phyloP scores from a whole-genome alignment of 805 yeast genomes.

The Wickerhamomyces mucosus region DNA sequence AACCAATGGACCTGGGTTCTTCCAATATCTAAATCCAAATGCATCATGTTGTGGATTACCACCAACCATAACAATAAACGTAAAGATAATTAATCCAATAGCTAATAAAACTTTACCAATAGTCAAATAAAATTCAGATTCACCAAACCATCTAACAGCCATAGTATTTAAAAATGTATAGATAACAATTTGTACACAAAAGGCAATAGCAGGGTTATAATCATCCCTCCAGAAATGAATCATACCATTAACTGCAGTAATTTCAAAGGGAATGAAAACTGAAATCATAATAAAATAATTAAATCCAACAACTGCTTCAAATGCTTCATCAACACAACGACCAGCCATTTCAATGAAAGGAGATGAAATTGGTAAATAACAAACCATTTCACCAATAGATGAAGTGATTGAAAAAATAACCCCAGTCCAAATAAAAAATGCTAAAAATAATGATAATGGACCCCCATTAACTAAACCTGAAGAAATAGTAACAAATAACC shows the following conservation, averaged over 20 bases:
- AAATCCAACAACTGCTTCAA: conserved; percentile 64
- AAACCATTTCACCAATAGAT: conserved; percentile 56
- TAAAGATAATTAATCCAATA: conserved; percentile 59
- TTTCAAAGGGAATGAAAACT: conserved; percentile 52
- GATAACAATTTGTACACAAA: conserved; percentile 55
- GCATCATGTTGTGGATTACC: conserved; percentile 69
- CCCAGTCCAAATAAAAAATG: conserved; percentile 55
- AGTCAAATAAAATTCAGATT: conserved; percentile 69
- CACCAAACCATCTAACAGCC: conserved; percentile 72
- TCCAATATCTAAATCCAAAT: conserved; percentile 51
- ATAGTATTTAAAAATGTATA: conserved; percentile 56
- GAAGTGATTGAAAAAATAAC: conserved; percentile 55
- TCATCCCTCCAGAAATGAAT: conserved; percentile 71
- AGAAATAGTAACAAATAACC: conserved; percentile 54
- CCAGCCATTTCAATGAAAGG: conserved; percentile 57
- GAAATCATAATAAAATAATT: conserved; percentile 48
- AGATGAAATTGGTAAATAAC: conserved; percentile 51
- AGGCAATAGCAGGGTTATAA: conserved; percentile 60
- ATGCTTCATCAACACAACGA: conserved; percentile 54
- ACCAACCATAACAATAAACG: conserved; percentile 76
- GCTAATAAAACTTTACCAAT: conserved; percentile 65
- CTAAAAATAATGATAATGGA: conserved; percentile 41
- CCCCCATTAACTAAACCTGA: conserved; percentile 47
- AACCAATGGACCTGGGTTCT: conserved; percentile 44
- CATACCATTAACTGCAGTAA: conserved; percentile 54